phyloP scores from a whole-genome alignment of 2,329 filamentous ascomycete genomes.

The Podosphaera xanthii region DNA sequence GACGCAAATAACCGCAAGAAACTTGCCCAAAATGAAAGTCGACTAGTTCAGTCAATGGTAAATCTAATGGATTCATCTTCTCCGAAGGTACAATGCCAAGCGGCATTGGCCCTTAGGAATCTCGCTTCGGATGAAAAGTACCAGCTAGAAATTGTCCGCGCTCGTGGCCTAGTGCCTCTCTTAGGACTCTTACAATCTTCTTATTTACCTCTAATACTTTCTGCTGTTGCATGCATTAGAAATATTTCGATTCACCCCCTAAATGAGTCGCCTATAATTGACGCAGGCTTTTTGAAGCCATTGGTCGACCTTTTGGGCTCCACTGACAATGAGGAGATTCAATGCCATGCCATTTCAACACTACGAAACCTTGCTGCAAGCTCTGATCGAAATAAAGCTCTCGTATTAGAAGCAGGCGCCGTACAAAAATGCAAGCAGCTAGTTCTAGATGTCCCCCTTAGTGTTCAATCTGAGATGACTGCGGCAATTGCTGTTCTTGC shows the following conservation, averaged over 20 bases:
- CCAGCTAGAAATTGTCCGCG: slow-evolving; percentile 87
- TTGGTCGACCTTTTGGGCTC: slow-evolving; percentile 83
- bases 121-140: slow-evolving; percentile 96
- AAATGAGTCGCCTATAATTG: slow-evolving; percentile 96
- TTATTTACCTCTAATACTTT: slow-evolving; percentile 85
- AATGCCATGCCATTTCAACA: slow-evolving; percentile 95
- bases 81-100: slow-evolving; percentile 94
- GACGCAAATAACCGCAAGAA: slow-evolving; percentile 79
- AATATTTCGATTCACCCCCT: slow-evolving; percentile 97
- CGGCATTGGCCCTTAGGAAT: slow-evolving; percentile 79
- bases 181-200: slow-evolving; percentile 82
- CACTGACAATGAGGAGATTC: slow-evolving; percentile 95
- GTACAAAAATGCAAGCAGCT: slow-evolving; percentile 98
- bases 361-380: slow-evolving; percentile 87
- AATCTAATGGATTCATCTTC: slow-evolving; percentile 95
- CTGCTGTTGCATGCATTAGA: slow-evolving; percentile 89
- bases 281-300: slow-evolving; percentile 84
- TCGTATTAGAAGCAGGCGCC: slow-evolving; percentile 89
- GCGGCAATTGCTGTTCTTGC: slow-evolving; percentile 95
- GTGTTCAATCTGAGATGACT: slow-evolving; percentile 97
- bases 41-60: slow-evolving; percentile 80
- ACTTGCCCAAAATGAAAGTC: slow-evolving; percentile 71
- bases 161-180: slow-evolving; percentile 63
- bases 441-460: slow-evolving; percentile 76
- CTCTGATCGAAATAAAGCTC: slow-evolving; percentile 90